Evolutionary conservation across 805 yeast species (phyloP).

Genomic region (Candida chilensis): DNA sequence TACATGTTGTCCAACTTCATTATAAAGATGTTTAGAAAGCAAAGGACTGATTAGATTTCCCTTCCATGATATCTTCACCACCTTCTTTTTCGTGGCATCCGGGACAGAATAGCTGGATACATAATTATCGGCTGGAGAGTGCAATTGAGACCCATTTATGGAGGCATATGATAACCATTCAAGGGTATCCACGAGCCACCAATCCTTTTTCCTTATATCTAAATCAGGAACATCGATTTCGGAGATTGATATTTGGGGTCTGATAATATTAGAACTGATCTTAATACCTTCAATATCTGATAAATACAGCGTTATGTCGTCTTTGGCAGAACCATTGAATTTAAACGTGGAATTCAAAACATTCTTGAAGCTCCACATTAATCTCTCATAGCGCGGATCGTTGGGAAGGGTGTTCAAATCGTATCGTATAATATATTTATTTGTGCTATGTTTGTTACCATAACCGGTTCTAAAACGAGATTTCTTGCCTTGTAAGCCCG

Average conservation of each 20-base stretch:
- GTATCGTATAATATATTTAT: conserved; percentile 3
- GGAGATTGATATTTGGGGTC: not conserved
- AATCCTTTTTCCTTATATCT: conserved; percentile 2
- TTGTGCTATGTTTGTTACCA: conserved; percentile 5
- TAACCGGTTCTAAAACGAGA: conserved; percentile 6
- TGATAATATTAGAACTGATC: not conserved
- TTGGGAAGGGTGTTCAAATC: conserved; percentile 3
- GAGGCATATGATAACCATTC: conserved; percentile 19
- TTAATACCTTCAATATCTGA: not conserved
- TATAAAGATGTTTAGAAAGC: not conserved
- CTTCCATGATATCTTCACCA: conserved; percentile 6
- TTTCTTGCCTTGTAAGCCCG: conserved; percentile 20
- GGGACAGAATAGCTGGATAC: conserved; percentile 7
- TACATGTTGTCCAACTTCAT: not conserved
- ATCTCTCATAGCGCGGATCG: conserved; percentile 5
- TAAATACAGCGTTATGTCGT: not conserved
- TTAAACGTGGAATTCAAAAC: conserved; percentile 3
- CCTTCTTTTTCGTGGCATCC: conserved; percentile 2
- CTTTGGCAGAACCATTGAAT: not conserved
- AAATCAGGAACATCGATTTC: not conserved
- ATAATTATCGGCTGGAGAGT: conserved; percentile 8
- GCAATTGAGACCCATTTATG: conserved; percentile 12
- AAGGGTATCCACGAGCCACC: conserved; percentile 2
- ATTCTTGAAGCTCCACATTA: conserved; percentile 8
- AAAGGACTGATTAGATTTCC: conserved; percentile 7